Percentiles rank a stretch among this genome's conserved stretches.
Conservation (phyloP, 1,284 basidiomycete species). For the Rhodotorula sp. region DNA sequence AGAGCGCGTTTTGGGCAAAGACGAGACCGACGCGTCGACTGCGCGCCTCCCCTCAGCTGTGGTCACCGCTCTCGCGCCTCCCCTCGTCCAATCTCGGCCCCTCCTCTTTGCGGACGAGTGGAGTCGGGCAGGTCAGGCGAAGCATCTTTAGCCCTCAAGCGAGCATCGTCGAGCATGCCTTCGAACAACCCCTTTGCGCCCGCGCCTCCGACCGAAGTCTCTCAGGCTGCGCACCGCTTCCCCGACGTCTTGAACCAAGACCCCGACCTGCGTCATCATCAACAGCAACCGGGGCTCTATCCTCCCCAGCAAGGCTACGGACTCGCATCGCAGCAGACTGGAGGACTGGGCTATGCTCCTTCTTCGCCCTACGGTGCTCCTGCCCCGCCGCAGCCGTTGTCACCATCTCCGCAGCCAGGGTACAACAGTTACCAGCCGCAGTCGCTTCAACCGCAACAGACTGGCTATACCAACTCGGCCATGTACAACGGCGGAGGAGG, state of each 20-base stretch:
- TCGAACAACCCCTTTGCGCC: slow-evolving; percentile 29
- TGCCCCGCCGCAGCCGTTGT: too few relatives aligned
- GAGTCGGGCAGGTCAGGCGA: not conserved
- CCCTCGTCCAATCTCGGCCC: too few relatives aligned
- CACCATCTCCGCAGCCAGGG: too few relatives aligned
- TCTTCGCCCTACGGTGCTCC: too few relatives aligned
- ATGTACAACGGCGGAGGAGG: slow-evolving; percentile 4
- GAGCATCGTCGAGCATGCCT: not conserved
- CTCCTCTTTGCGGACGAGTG: too few relatives aligned
- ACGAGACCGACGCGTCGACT: too few relatives aligned
- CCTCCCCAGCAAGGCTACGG: slow-evolving; percentile 13
- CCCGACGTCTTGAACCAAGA: slow-evolving; percentile 22
- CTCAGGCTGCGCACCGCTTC: slow-evolving; percentile 23
- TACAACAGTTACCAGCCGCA: not conserved
- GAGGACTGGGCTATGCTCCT: not conserved
- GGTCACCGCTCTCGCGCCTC: too few relatives aligned
- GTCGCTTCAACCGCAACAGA: slow-evolving; percentile 12
- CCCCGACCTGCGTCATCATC: slow-evolving; percentile 3
- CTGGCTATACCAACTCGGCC: not conserved
- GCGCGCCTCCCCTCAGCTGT: too few relatives aligned
- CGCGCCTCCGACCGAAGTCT: slow-evolving; percentile 6
- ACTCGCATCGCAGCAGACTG: not conserved
- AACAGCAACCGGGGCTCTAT: slow-evolving; percentile 5
- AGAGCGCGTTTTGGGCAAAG: not conserved
- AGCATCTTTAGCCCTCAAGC: too few relatives aligned